Conservation (phyloP, 805 yeast species). For the Candida peoriensis region DNA sequence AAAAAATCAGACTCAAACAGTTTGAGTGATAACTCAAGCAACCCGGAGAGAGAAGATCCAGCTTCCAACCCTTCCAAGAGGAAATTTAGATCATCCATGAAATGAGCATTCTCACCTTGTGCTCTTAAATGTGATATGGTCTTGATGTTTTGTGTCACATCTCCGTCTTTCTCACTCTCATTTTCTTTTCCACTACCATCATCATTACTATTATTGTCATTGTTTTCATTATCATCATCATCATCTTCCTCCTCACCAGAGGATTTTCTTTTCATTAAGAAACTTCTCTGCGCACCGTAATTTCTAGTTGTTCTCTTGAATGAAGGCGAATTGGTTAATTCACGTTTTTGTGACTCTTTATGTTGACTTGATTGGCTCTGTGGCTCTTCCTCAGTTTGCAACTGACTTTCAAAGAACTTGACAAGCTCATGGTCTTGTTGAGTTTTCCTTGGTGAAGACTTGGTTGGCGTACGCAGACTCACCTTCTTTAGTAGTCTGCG, state of each 20-base stretch:
- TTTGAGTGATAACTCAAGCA: slow-evolving; percentile 25
- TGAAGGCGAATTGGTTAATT: slow-evolving; percentile 3
- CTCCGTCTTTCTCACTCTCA: slow-evolving; percentile 5
- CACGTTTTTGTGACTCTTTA: too few species aligned
- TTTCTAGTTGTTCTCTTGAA: slow-evolving; percentile 13
- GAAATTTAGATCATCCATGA: slow-evolving; percentile 32
- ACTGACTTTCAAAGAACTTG: slow-evolving; percentile 11
- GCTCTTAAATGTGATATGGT: slow-evolving; percentile 26
- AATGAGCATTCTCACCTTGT: slow-evolving; percentile 31
- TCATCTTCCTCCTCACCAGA: slow-evolving; percentile 11
- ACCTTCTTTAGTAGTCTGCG: slow-evolving; percentile 5
- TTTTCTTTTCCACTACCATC: slow-evolving; percentile 8
- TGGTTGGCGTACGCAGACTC: slow-evolving; percentile 6
- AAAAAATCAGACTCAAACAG: slow-evolving; percentile 20
- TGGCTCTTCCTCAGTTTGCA: slow-evolving; percentile 2
- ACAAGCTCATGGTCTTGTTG: slow-evolving; percentile 9
- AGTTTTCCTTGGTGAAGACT: slow-evolving; percentile 2
- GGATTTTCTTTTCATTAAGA: slow-evolving; percentile 10
- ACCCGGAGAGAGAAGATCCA: slow-evolving; percentile 9
- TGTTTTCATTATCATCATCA: slow-evolving; percentile 9
- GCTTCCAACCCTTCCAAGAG: slow-evolving; percentile 21
- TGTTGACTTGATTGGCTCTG: too few species aligned
- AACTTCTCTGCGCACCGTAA: slow-evolving; percentile 29
- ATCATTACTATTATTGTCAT: slow-evolving; percentile 9
- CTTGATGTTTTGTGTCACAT: slow-evolving; percentile 10